Percentiles rank a stretch among this genome's conserved stretches.
Evolutionary conservation across 148 eudicot species (phyloP).

Genomic region (Cornus florida): DNA sequence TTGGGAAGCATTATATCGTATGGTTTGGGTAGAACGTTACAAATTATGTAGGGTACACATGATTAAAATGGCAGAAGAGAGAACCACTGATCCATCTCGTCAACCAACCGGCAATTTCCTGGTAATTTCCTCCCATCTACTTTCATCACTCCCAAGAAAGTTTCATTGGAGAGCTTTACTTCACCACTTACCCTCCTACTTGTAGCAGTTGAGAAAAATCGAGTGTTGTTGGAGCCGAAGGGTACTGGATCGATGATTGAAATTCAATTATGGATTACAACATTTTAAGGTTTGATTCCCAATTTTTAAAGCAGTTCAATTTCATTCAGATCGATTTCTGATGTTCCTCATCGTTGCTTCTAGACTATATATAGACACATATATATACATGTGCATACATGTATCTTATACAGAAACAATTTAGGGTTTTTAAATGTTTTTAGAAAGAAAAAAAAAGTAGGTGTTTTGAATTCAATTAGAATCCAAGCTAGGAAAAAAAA

Average conservation of each 20-base stretch:
- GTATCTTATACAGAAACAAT: no score
- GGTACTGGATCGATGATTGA: conserved; percentile 91
- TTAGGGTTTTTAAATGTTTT: background rate
- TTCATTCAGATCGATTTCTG: background rate
- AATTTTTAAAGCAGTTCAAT: background rate
- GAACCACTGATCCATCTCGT: no score
- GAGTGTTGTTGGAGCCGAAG: conserved; percentile 78
- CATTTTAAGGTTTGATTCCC: conserved; percentile 72
- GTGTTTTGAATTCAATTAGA: background rate
- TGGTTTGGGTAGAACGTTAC: no score
- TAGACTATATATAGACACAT: background rate
- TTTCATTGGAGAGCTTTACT: no score
- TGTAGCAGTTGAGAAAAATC: conserved; percentile 24
- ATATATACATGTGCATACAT: no score
- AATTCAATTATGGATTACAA: conserved; percentile 76
- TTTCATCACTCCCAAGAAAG: no score
- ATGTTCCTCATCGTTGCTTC: background rate
- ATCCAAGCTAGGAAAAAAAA: background rate
- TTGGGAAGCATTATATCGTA: no score
- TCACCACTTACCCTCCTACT: no score
- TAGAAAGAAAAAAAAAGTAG: background rate
- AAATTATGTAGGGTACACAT: no score
- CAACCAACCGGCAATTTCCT: no score
- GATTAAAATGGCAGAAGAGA: no score
- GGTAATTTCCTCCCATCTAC: no score